Base-by-base conservation (phyloP, 306 rosid genomes). In the Fragaria ananassa region DNA sequence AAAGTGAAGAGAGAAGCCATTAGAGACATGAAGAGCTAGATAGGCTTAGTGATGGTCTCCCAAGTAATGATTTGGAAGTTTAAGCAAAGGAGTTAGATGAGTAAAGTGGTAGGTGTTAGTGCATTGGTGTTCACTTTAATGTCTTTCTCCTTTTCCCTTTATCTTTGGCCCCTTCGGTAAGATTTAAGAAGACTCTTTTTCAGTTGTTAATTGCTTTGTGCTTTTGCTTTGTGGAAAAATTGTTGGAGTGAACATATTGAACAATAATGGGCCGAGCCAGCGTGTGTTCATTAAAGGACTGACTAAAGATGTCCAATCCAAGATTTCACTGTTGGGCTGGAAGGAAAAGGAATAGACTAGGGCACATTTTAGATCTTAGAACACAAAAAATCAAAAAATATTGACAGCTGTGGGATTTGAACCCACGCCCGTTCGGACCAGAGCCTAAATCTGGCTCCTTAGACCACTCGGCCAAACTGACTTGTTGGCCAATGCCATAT, bases 211-310 rank as follows among this genome's bases (percentile, higher is more conserved):
- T 73, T 41, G 41, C 41, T 41, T 39, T 65, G 25, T 57, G 82
- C 89, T 86, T 85, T 84, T 82, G 84, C 86, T 78, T 83, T 87
- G 77, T 76, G 84, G 65, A 8, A 12, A 46, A 23, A 14, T 25
- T 67, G 19, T 19, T 75, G 68, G 31, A 29, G 74, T 68, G 61
- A 37, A 70, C 79, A 50, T 68, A 64, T 71, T 27, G 31, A 58
- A 50, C 21, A 51, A 82, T 77, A 60, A 80, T 73, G 72, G 8
- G 5, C 25, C 63, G 34, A 34, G 31, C 7, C 34, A 57, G 63
- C 29, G 27, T 53, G 1, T 18, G 21, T 51, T 51, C 57, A 51
- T 1, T 14, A 0, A 47, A 47, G 51, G 18, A 13, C 18, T 12
- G 51, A 14, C 17, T 47, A 2, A 11, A 50, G n/a, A 50, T 4